Evolutionary conservation across 139 green algal species (phyloP), one percentile per base, ranked within the genome.

Genomic region (Closterium sp.): DNA sequence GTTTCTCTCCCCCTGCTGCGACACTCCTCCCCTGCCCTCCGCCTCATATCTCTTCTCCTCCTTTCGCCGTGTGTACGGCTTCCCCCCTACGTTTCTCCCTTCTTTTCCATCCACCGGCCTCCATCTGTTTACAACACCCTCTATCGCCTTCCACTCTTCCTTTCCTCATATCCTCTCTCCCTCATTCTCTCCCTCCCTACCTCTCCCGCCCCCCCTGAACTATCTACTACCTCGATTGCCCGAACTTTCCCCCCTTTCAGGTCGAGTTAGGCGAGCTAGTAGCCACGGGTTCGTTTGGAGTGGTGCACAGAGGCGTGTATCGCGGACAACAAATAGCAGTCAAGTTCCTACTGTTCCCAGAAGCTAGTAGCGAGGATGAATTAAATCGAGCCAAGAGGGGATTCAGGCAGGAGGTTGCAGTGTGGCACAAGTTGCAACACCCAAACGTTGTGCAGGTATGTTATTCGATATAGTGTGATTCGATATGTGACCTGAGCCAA

Each of bases 361-460:
- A 85, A 32, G 81, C 81, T 31, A 85, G 81, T 32, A 85, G n/a
- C 81, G n/a, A 31, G 81, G 81, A 85, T 31, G 81, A 85, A 6
- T 85, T 85, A 9, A 32, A 85, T 5, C 28, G 81, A 25, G 81
- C 81, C n/a, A 85, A 85, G 81, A 38, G 69, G 12, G 36, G 21
- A 3, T 93, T 93, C 90, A 31, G 38, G 90, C 90, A 93, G 90
- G 90, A 93, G 90, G 87, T 93, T 6, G 36, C 34, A 5, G 90
- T 93, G 28, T 93, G 90, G 90, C 66, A 33, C 85, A 36, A 33
- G 4, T 35, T 93, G 33, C 21, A 90, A 16, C 90, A 93, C 85
- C 90, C 90, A 32, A 93, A 93, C 87, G 43, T 93, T 28, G 90
- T 93, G 9, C 84, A 93, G 90, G 90, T 92, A 25, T 30, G 86